Conservation (phyloP, 768 basidiomycete species). For the Lactarius akahatsu region DNA sequence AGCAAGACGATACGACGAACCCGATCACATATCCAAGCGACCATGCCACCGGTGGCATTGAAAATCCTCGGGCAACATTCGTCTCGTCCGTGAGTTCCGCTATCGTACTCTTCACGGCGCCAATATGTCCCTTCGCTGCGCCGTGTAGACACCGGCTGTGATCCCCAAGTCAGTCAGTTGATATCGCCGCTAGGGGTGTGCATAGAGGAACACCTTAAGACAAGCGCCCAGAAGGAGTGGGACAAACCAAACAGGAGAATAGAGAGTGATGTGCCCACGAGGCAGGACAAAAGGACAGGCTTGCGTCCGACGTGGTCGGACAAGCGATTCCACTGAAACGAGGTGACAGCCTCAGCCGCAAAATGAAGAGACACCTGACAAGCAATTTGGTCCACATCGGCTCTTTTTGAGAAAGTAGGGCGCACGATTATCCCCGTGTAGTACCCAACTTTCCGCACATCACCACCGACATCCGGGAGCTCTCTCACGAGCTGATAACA, state of each 20-base stretch:
- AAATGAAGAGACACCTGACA: background rate
- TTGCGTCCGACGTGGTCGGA: background rate
- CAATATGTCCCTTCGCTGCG: background rate
- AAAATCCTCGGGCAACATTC: background rate
- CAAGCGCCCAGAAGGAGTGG: background rate
- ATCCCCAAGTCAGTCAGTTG: background rate
- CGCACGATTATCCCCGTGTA: background rate
- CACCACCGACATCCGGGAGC: background rate
- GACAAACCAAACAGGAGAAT: background rate
- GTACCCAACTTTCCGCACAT: background rate
- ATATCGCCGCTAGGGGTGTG: background rate
- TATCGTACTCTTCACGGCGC: background rate
- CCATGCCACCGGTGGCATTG: background rate
- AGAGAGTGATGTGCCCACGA: background rate
- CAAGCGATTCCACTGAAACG: background rate
- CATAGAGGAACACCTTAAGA: background rate
- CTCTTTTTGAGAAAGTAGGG: background rate
- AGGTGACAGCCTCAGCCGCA: background rate
- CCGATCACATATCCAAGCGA: background rate
- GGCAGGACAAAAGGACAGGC: background rate
- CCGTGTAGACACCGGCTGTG: background rate
- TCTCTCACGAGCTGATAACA: background rate
- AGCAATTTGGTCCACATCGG: background rate
- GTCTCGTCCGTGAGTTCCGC: background rate
- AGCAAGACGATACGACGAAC: slow-evolving; percentile 18